phyloP scores from a whole-genome alignment of 2,329 filamentous ascomycete species.

The Seiridium cupressi region DNA sequence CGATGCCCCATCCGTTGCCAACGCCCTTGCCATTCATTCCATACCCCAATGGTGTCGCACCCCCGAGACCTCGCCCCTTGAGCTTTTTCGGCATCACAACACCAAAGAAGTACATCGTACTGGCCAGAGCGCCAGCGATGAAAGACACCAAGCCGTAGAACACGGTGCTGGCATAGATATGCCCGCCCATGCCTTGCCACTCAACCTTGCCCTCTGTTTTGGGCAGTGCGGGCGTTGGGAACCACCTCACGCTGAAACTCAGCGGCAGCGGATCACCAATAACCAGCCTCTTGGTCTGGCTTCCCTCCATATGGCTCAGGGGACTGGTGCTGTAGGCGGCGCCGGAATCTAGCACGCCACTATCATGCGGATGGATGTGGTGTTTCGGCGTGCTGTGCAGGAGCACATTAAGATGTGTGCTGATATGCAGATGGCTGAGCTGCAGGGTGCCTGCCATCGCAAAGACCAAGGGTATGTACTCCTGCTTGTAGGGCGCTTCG shows the following conservation, averaged over 20 bases:
- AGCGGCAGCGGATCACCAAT: slow-evolving; percentile 85
- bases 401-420: slow-evolving; percentile 84
- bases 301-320: slow-evolving; percentile 56
- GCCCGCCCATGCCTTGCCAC: slow-evolving; percentile 64
- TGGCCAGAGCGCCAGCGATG: slow-evolving; percentile 50
- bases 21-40: slow-evolving; percentile 45
- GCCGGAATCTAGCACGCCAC: slow-evolving; percentile 81
- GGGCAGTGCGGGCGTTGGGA: slow-evolving; percentile 70
- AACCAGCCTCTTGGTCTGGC: slow-evolving; percentile 64
- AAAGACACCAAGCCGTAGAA: slow-evolving; percentile 63
- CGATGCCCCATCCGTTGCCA: slow-evolving; percentile 60
- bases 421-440: slow-evolving; percentile 84
- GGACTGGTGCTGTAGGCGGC: slow-evolving; percentile 83
- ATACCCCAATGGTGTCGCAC: slow-evolving; percentile 56
- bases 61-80: slow-evolving; percentile 49
- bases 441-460: slow-evolving; percentile 88
- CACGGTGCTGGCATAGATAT: slow-evolving; percentile 61
- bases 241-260: slow-evolving; percentile 82
- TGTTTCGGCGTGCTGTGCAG: slow-evolving; percentile 69
- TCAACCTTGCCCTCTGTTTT: slow-evolving; percentile 63
- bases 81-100: slow-evolving; percentile 55
- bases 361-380: slow-evolving; percentile 61
- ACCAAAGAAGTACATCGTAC: slow-evolving; percentile 60
- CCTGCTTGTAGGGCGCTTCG: slow-evolving; percentile 46
- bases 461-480: slow-evolving; percentile 83